A percentile compares a stretch with the other conserved stretches of the same genome.
Evolutionary conservation across 2,329 filamentous ascomycete species (phyloP).

Genomic region (Zymoseptoria crescenta): DNA sequence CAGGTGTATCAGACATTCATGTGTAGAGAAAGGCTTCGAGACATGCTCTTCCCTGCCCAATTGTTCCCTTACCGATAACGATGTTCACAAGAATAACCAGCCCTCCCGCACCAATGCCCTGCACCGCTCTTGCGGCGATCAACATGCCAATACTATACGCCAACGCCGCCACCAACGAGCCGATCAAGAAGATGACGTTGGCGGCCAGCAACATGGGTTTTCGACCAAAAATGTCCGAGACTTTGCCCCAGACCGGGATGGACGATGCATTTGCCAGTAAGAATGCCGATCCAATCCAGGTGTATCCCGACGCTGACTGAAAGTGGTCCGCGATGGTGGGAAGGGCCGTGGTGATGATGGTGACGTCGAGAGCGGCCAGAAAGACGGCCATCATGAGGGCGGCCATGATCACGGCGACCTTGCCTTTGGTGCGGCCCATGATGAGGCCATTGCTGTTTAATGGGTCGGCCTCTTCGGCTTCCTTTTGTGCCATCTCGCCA

Average conservation of each 20-base stretch:
- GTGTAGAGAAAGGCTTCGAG: no score
- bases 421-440: constrained; percentile 25
- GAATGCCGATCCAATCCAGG: constrained; percentile 48
- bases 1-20: no score
- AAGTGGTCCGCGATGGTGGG: constrained; percentile 34
- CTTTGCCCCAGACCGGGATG: constrained; percentile 30
- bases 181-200: constrained; percentile 48
- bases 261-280: constrained; percentile 37
- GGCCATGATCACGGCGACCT: constrained; percentile 44
- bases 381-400: constrained; percentile 46
- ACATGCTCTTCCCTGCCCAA: no score
- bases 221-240: constrained; percentile 44
- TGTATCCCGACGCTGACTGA: constrained; percentile 44
- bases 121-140: constrained; percentile 53
- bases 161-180: constrained; percentile 53
- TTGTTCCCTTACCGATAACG: constrained; percentile 37
- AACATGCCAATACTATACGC: constrained; percentile 54
- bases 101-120: constrained; percentile 57
- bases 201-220: constrained; percentile 54
- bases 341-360: constrained; percentile 15
- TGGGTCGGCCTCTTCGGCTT: constrained; percentile 11
- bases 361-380: constrained; percentile 53
- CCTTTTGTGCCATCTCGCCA: constrained; percentile 10
- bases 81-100: constrained; percentile 58
- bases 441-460: constrained; percentile 16